Conservation (phyloP, 2,329 filamentous ascomycete genomes). For the Cladosporium sp. region DNA sequence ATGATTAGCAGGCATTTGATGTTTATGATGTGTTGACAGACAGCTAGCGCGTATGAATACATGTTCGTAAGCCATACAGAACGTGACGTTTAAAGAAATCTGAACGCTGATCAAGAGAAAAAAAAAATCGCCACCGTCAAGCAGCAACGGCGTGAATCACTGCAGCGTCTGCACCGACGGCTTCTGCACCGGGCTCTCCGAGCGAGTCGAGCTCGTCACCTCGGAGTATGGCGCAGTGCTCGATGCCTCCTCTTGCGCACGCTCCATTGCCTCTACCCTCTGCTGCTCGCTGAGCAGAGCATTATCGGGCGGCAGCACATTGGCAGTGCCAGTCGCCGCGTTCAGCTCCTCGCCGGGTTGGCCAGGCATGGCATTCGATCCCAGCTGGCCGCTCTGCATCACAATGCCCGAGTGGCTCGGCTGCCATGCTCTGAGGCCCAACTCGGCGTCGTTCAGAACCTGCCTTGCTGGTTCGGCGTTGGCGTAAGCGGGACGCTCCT, state of each 20-base stretch:
- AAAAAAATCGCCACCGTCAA: too few species aligned
- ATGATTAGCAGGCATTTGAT: too few species aligned
- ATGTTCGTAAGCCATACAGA: neutral
- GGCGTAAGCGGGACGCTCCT: conserved; percentile 66
- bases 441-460: conserved; percentile 87
- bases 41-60: neutral
- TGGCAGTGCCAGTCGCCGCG: neutral
- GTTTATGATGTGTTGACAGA: too few species aligned
- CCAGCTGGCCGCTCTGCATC: conserved; percentile 46
- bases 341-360: neutral
- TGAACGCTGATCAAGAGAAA: too few species aligned
- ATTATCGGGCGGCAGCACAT: conserved; percentile 1
- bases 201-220: neutral
- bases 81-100: neutral
- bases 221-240: conserved; percentile 17
- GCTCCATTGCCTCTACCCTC: conserved; percentile 21
- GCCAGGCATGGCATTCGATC: conserved; percentile 42
- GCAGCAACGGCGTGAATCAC: neutral
- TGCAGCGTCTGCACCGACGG: conserved; percentile 1
- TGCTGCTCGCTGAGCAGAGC: conserved; percentile 16
- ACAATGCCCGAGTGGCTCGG: conserved; percentile 52
- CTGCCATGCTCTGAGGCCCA: conserved; percentile 75
- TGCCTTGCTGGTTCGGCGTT: conserved; percentile 67
- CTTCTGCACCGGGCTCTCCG: conserved; percentile 11
- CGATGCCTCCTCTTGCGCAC: conserved; percentile 19